phyloP scores from a whole-genome alignment of 1,284 basidiomycete species.

The Malassezia vespertilionis region DNA sequence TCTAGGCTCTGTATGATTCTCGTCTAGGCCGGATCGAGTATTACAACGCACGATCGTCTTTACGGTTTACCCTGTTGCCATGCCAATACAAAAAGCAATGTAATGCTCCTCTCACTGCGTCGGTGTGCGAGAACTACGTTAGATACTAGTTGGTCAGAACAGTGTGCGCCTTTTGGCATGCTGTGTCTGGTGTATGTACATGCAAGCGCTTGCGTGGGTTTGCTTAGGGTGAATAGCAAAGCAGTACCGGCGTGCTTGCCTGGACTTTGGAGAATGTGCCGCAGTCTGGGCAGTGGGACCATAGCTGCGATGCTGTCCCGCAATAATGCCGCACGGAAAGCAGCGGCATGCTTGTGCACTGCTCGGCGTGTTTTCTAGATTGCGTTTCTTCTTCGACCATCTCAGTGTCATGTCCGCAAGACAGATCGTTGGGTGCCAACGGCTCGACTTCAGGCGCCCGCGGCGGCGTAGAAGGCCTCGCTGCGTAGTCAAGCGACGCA shows the following conservation, averaged over 20 bases:
- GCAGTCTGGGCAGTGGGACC: slow-evolving; percentile 30
- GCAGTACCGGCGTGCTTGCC: slow-evolving; percentile 6
- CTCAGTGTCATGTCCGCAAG: not conserved
- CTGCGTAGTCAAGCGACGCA: slow-evolving; percentile 22
- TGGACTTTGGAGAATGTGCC: slow-evolving; percentile 17
- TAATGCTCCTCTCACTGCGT: slow-evolving; percentile 13
- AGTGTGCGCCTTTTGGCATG: too few relatives aligned
- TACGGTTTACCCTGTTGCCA: slow-evolving; percentile 1
- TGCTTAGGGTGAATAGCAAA: slow-evolving; percentile 11
- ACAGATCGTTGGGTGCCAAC: too few relatives aligned
- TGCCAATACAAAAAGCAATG: slow-evolving; percentile 17
- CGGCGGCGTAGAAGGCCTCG: too few relatives aligned
- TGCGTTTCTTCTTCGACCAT: not conserved
- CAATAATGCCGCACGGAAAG: slow-evolving; percentile 30
- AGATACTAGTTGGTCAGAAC: too few relatives aligned
- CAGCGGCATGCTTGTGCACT: slow-evolving; percentile 35
- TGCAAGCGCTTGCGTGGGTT: too few relatives aligned
- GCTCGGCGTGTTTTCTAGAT: slow-evolving; percentile 19
- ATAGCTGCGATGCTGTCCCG: slow-evolving; percentile 26
- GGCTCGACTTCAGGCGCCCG: too few relatives aligned
- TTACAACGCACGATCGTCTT: slow-evolving; percentile 14
- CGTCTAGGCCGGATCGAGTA: slow-evolving; percentile 3
- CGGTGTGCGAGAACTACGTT: not conserved
- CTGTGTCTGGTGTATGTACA: too few relatives aligned
- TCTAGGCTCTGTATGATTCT: not conserved